A percentile compares a stretch with the other conserved stretches of the same genome.
Evolutionary conservation across 108 stramenopile species (phyloP).

Genomic region (Nitzschia putrida): DNA sequence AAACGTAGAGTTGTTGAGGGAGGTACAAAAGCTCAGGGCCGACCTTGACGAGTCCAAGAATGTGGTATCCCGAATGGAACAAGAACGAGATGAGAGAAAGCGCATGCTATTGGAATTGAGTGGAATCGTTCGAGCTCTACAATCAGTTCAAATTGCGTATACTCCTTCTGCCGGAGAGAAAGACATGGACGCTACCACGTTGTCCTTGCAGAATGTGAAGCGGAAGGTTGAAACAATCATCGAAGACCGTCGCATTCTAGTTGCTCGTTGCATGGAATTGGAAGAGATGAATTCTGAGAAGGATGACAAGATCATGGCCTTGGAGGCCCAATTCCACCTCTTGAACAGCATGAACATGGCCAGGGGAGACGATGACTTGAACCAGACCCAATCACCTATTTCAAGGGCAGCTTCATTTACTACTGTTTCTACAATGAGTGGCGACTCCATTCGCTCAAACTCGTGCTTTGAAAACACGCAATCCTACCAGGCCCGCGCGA

Average conservation of each 20-base stretch:
- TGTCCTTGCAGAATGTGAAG: constrained; percentile 27
- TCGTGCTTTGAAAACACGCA: too few relatives aligned
- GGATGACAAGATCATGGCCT: constrained; percentile 10
- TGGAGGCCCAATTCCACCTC: constrained; percentile 20
- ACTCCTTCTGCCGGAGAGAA: neutral
- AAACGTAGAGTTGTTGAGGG: constrained; percentile 26
- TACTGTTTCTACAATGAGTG: neutral
- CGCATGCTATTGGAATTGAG: constrained; percentile 29
- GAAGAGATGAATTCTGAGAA: constrained; percentile 18
- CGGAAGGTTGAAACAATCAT: constrained; percentile 30
- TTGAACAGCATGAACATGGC: constrained; percentile 11
- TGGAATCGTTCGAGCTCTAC: constrained; percentile 27
- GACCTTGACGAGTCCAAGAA: constrained; percentile 6
- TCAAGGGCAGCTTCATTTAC: neutral
- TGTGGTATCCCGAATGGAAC: neutral
- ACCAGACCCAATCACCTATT: neutral
- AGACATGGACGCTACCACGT: neutral
- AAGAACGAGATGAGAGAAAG: constrained; percentile 15
- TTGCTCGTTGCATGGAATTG: constrained; percentile 17
- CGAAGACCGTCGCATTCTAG: constrained; percentile 27
- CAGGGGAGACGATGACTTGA: neutral
- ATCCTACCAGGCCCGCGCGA: neutral
- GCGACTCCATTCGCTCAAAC: neutral
- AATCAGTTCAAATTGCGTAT: constrained; percentile 20
- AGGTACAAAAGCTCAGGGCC: constrained; percentile 14